Evolutionary conservation across 805 yeast genomes (phyloP).

Genomic region (Candida tibetensis): DNA sequence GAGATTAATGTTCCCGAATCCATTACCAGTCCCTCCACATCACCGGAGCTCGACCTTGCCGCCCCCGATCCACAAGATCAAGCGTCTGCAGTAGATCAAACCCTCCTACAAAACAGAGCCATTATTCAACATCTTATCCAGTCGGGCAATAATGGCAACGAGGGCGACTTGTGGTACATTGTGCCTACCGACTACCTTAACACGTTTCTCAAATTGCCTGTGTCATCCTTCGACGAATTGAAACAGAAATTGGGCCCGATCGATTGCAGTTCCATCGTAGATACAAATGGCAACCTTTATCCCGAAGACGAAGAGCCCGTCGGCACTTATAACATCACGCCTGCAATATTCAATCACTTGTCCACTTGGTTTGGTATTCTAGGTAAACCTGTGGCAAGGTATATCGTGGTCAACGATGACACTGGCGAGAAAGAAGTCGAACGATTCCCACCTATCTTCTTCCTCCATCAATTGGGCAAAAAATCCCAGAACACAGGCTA

Average conservation of each 20-base stretch:
- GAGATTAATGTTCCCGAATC: too few relatives aligned
- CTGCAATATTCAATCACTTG: conserved; percentile 43
- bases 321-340: conserved; percentile 33
- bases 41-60: background rate
- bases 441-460: conserved; percentile 34
- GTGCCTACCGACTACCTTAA: conserved; percentile 48
- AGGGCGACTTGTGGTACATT: conserved; percentile 50
- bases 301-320: conserved; percentile 18
- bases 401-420: conserved; percentile 21
- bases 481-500: conserved; percentile 2
- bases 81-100: too few relatives aligned
- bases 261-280: conserved; percentile 44
- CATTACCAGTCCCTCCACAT: background rate
- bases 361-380: conserved; percentile 54
- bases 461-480: conserved; percentile 32
- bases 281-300: conserved; percentile 43
- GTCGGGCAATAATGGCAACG: conserved; percentile 21
- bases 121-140: conserved; percentile 19
- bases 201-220: conserved; percentile 34
- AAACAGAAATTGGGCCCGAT: conserved; percentile 44
- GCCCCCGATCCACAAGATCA: too few relatives aligned
- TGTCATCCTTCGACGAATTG: conserved; percentile 24
- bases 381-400: conserved; percentile 35
- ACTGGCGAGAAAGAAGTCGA: conserved; percentile 32
- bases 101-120: conserved; percentile 13